Evolutionary conservation across 2,329 filamentous ascomycete genomes (phyloP).

Genomic region (Teratosphaeria viscida): DNA sequence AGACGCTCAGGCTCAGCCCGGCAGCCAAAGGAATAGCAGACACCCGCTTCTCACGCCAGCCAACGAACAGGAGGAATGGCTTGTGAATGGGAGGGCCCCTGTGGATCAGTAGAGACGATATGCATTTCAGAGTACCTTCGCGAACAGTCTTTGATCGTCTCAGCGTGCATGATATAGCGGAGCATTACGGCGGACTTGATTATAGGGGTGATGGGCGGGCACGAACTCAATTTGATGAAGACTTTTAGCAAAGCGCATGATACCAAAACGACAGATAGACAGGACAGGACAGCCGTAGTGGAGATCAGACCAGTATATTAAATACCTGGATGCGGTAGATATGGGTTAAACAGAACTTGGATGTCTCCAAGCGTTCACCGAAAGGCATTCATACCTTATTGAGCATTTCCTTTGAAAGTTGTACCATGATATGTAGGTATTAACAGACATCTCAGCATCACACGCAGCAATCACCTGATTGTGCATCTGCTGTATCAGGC

Average conservation of each 20-base stretch:
- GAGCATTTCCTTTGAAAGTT: too few species aligned
- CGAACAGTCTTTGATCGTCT: background rate
- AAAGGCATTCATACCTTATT: background rate
- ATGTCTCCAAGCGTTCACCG: background rate
- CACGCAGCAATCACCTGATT: too few species aligned
- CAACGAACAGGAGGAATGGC: constrained; percentile 13
- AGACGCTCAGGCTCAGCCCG: background rate
- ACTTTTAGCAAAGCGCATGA: background rate
- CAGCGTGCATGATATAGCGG: background rate
- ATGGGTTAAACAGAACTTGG: background rate
- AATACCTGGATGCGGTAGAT: background rate
- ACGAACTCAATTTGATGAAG: background rate
- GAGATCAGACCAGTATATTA: background rate
- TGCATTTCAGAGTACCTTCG: background rate
- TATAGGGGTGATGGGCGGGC: background rate
- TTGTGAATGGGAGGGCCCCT: background rate
- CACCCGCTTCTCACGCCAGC: constrained; percentile 10
- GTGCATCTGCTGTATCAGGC: too few species aligned
- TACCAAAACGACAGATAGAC: background rate
- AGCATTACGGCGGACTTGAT: background rate
- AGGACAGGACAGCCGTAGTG: background rate
- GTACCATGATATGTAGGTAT: too few species aligned
- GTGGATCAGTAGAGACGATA: background rate
- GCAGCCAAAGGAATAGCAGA: background rate
- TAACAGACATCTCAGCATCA: too few species aligned